A percentile compares a stretch with the other conserved stretches of the same genome.
phyloP scores from a whole-genome alignment of 305 asterid species.

The Fraxinus nigra region DNA sequence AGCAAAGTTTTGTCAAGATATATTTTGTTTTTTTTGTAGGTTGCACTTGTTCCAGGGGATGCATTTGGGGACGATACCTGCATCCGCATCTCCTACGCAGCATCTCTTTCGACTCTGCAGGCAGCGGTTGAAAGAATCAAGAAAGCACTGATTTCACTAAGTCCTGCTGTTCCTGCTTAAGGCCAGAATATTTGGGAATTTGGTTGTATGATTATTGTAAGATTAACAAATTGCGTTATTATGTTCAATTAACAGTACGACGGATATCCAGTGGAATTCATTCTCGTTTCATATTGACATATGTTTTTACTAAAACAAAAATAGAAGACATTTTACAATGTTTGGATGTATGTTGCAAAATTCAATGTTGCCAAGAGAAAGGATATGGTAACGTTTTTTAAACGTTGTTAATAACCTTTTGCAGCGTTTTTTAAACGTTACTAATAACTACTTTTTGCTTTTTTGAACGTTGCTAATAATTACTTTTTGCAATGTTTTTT shows the following conservation, averaged over 20 bases:
- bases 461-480: too few species aligned
- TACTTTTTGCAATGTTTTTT: too few species aligned
- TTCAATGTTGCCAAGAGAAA: too few species aligned
- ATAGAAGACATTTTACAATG: not conserved
- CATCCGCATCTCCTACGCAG: slow-evolving; percentile 89
- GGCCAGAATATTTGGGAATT: not conserved
- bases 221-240: not conserved
- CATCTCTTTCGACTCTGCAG: slow-evolving; percentile 60
- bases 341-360: too few species aligned
- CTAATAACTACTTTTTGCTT: too few species aligned
- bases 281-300: not conserved
- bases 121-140: slow-evolving; percentile 66
- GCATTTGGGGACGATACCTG: slow-evolving; percentile 93
- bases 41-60: slow-evolving; percentile 88
- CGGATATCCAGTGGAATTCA: not conserved
- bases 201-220: not conserved
- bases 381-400: too few species aligned
- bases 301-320: not conserved
- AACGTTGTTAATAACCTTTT: too few species aligned
- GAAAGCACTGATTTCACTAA: slow-evolving; percentile 48
- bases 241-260: not conserved
- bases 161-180: slow-evolving; percentile 47
- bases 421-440: too few species aligned
- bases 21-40: slow-evolving; percentile 38
- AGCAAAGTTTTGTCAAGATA: not conserved